phyloP scores from a whole-genome alignment of 768 basidiomycete genomes.

The Phylloporus sp. region DNA sequence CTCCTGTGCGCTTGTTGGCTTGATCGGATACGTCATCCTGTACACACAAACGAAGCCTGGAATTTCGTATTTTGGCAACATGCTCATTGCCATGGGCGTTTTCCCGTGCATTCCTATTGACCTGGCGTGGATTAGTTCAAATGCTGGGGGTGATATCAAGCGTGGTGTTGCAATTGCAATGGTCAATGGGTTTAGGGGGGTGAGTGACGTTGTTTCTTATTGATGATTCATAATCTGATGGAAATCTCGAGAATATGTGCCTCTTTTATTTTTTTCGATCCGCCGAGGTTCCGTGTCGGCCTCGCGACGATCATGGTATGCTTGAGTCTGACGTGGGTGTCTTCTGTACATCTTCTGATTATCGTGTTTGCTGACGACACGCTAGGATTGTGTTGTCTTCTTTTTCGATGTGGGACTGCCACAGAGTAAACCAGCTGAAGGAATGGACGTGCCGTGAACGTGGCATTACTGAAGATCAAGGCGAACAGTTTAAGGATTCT shows the following conservation, averaged over 20 bases:
- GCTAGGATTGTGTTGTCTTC: constrained; percentile 35
- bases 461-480: constrained; percentile 38
- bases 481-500: constrained; percentile 39
- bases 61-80: constrained; percentile 38
- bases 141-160: constrained; percentile 52
- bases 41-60: constrained; percentile 29
- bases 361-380: constrained; percentile 25
- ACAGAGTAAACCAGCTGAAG: constrained; percentile 46
- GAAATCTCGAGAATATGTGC: constrained; percentile 33
- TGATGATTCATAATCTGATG: background rate
- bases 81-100: constrained; percentile 48
- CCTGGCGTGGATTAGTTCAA: constrained; percentile 52
- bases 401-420: constrained; percentile 44
- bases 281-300: constrained; percentile 35
- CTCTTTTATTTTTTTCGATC: constrained; percentile 38
- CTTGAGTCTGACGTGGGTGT: constrained; percentile 21
- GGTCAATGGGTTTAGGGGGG: constrained; percentile 53
- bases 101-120: constrained; percentile 41
- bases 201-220: constrained; percentile 23
- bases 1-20: constrained; percentile 33
- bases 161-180: constrained; percentile 48
- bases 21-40: constrained; percentile 48
- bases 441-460: constrained; percentile 39
- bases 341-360: constrained; percentile 2
- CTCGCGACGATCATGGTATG: constrained; percentile 28